Evolutionary conservation across 2,329 filamentous ascomycete genomes (phyloP).

Genomic region (Pseudofabraea citricarpa): DNA sequence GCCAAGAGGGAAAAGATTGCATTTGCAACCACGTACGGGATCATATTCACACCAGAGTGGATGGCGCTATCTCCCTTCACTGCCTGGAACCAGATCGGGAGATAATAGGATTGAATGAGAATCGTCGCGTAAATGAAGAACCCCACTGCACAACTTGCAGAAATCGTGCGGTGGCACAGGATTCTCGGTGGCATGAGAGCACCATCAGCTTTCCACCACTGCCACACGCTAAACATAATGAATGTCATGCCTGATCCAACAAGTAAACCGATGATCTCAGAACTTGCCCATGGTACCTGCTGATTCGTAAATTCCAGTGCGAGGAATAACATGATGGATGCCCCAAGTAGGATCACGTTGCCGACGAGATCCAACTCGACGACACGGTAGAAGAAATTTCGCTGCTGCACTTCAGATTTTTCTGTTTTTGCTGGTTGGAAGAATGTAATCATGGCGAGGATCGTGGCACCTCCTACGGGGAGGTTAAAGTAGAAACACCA

Average conservation of each 20-base stretch:
- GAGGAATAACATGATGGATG: slow-evolving; percentile 19
- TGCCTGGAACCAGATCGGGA: slow-evolving; percentile 40
- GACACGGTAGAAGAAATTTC: slow-evolving; percentile 23
- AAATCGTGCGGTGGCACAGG: slow-evolving; percentile 30
- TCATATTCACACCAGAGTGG: slow-evolving; percentile 30
- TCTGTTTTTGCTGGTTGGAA: slow-evolving; percentile 32
- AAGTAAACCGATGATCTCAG: slow-evolving; percentile 28
- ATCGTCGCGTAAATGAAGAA: slow-evolving; percentile 21
- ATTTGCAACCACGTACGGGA: slow-evolving; percentile 24
- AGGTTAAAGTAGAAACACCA: slow-evolving; percentile 35
- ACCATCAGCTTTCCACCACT: slow-evolving; percentile 36
- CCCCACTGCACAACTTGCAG: slow-evolving; percentile 18
- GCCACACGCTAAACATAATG: slow-evolving; percentile 24
- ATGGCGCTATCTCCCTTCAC: slow-evolving; percentile 32
- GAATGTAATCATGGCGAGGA: slow-evolving; percentile 30
- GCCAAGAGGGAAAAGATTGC: slow-evolving; percentile 20
- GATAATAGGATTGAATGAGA: slow-evolving; percentile 31
- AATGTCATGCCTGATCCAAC: slow-evolving; percentile 18
- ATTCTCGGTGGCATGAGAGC: slow-evolving; percentile 44
- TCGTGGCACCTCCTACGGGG: slow-evolving; percentile 31
- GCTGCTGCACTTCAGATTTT: slow-evolving; percentile 26
- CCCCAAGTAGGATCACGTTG: background rate
- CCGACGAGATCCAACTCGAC: slow-evolving; percentile 12
- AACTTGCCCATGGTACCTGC: slow-evolving; percentile 25
- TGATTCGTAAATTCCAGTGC: slow-evolving; percentile 31